These are phyloP conservation scores for Trichoderma sp. DNA, from an alignment of 2,329 filamentous ascomycete genomes.

Conservation along the genomic window DNA sequence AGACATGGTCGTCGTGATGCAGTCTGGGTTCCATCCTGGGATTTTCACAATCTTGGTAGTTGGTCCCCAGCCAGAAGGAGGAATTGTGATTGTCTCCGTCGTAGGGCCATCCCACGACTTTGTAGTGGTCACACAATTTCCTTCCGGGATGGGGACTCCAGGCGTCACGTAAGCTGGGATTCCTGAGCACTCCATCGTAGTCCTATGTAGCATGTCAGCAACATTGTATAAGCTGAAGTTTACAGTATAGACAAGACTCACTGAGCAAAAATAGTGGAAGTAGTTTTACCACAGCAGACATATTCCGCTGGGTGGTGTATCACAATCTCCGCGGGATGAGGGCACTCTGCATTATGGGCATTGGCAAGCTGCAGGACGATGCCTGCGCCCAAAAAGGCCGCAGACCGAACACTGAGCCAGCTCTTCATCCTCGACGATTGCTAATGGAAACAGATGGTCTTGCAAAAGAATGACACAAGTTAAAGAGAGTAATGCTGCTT, in stretches of 20 bases:
- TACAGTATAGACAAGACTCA: neutral
- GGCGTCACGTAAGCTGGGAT: neutral
- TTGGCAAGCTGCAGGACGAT: neutral
- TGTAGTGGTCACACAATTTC: conserved; percentile 1
- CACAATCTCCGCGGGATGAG: neutral
- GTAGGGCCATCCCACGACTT: neutral
- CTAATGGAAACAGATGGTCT: neutral
- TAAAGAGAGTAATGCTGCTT: neutral
- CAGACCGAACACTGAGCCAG: neutral
- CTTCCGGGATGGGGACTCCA: neutral
- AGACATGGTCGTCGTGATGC: neutral
- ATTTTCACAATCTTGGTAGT: neutral
- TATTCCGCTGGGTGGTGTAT: neutral
- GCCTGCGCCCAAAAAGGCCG: neutral
- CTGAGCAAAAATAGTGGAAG: neutral
- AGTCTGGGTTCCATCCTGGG: neutral
- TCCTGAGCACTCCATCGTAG: neutral
- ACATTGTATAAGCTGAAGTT: neutral
- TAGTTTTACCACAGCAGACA: neutral
- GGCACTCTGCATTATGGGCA: neutral
- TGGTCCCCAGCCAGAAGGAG: neutral
- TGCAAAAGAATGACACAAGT: neutral
- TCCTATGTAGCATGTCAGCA: neutral
- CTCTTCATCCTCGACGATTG: neutral
- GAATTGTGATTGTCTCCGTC: neutral